Evolutionary conservation across 169 alveolate genomes (phyloP).

Genomic region (Perkinsus marinus): DNA sequence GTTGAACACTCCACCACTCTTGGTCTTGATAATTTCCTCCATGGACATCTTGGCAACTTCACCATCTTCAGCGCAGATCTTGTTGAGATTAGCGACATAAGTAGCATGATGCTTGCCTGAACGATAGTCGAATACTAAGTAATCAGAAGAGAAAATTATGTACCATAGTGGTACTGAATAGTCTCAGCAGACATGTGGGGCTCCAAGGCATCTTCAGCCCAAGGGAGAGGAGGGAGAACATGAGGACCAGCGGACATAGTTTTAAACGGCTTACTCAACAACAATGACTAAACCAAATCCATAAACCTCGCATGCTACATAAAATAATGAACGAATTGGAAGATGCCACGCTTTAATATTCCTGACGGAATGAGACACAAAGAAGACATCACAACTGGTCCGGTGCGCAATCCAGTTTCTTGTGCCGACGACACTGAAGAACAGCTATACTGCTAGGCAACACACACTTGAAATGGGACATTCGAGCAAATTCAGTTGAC

Average conservation of each 20-base stretch:
- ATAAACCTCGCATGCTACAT: neutral
- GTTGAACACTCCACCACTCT: slow-evolving; percentile 32
- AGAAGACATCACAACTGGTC: no score
- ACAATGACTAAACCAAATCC: neutral
- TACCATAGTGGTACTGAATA: slow-evolving; percentile 80
- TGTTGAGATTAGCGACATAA: neutral
- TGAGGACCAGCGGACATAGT: neutral
- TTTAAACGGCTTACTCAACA: neutral
- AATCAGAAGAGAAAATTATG: no score
- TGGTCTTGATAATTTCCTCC: slow-evolving; percentile 38
- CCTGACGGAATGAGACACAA: no score
- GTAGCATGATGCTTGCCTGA: neutral
- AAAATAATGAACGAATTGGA: no score
- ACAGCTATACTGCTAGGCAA: no score
- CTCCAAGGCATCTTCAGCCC: slow-evolving; percentile 70
- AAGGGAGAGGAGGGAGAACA: slow-evolving; percentile 73
- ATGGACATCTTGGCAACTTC: slow-evolving; percentile 7
- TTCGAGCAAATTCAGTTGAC: no score
- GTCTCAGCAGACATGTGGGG: slow-evolving; percentile 84
- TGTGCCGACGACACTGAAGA: no score
- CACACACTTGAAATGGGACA: no score
- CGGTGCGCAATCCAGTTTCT: no score
- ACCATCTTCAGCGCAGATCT: slow-evolving; percentile 27
- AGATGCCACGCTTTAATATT: no score
- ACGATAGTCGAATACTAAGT: no score